Conservation (phyloP, 768 basidiomycete species). For the Suillus brevipes region DNA sequence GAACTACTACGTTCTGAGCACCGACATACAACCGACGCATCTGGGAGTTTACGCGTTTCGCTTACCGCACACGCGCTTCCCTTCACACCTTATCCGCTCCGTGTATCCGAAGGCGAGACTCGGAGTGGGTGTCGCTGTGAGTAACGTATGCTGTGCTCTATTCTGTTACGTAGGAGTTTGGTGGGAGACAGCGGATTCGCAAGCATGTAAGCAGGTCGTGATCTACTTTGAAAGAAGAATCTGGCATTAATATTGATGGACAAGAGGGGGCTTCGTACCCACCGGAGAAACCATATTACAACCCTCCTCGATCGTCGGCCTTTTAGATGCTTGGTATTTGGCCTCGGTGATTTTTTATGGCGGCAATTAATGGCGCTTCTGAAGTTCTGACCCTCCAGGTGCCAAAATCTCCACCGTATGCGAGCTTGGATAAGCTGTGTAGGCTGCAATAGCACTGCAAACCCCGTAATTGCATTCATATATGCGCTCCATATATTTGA, state of each 20-base stretch:
- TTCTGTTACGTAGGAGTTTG: not conserved
- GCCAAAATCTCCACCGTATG: not conserved
- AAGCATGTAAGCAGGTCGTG: not conserved
- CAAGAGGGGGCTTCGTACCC: not conserved
- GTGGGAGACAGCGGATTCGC: not conserved
- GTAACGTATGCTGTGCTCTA: not conserved
- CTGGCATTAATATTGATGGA: not conserved
- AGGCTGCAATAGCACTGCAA: not conserved
- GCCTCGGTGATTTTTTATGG: too few species aligned
- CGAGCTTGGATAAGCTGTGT: not conserved
- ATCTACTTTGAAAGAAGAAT: not conserved
- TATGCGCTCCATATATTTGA: not conserved
- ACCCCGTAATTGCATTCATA: not conserved
- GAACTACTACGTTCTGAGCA: not conserved
- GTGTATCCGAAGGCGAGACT: not conserved
- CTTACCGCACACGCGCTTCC: not conserved
- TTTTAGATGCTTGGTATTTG: not conserved
- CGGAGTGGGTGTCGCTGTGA: not conserved
- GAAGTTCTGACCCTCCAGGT: not conserved
- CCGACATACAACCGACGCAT: not conserved
- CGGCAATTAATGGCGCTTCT: not conserved
- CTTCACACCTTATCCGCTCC: not conserved
- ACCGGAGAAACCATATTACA: not conserved
- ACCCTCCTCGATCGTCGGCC: not conserved
- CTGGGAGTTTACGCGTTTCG: not conserved